Evolutionary conservation across 164 flowering plant genomes (phyloP).

Genomic region (Stephania japonica): DNA sequence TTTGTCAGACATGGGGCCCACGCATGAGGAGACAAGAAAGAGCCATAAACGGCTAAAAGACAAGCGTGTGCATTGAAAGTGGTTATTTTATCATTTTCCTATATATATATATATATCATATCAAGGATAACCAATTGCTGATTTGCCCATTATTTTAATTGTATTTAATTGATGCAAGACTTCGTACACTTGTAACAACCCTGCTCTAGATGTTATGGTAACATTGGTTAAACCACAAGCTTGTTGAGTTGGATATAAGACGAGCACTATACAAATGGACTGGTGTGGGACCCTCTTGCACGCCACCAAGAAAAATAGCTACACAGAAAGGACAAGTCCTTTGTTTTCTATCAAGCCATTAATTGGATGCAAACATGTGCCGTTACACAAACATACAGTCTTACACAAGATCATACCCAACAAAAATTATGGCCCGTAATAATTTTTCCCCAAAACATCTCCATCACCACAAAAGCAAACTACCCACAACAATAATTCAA

Average conservation of each 20-base stretch:
- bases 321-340: background rate
- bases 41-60: too few relatives aligned
- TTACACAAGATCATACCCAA: too few relatives aligned
- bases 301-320: background rate
- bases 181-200: background rate
- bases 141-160: too few relatives aligned
- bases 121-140: too few relatives aligned
- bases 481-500: background rate
- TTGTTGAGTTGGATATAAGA: background rate
- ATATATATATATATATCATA: too few relatives aligned
- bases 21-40: too few relatives aligned
- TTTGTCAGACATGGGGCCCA: too few relatives aligned
- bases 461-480: background rate
- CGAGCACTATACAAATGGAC: background rate
- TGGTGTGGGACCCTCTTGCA: background rate
- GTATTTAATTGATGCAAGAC: too few relatives aligned
- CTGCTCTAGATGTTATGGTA: background rate
- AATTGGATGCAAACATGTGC: background rate
- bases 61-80: too few relatives aligned
- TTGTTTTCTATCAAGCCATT: background rate
- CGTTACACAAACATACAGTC: background rate
- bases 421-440: too few relatives aligned
- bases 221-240: background rate
- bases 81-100: too few relatives aligned
- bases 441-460: too few relatives aligned